These are phyloP conservation scores for Pleurostoma richardsiae DNA, from an alignment of 2,329 filamentous ascomycete genomes.

Conservation along the genomic window DNA sequence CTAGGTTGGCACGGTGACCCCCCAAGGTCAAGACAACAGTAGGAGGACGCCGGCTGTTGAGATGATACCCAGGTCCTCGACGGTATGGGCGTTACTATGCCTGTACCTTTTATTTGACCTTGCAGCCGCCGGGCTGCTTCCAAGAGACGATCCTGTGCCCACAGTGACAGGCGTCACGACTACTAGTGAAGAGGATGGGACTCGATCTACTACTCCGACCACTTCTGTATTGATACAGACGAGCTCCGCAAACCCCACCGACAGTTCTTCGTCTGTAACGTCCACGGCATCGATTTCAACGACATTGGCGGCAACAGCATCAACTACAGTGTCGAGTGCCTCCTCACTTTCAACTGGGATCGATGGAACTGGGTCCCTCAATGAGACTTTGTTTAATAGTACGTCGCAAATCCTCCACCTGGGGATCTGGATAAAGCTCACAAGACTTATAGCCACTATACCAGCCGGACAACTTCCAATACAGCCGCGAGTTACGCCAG, in stretches of 20 bases:
- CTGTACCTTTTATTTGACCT: conserved; percentile 9
- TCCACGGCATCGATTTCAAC: no score
- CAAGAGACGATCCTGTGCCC: conserved; percentile 4
- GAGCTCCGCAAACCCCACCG: no score
- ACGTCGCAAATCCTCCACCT: conserved; percentile 6
- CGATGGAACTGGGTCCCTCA: conserved; percentile 7
- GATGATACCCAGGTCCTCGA: conserved; percentile 8
- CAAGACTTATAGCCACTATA: conserved; percentile 32
- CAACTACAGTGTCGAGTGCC: no score
- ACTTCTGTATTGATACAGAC: no score
- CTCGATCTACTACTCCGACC: no score
- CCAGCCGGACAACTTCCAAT: conserved; percentile 60
- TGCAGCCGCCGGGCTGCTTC: conserved; percentile 9
- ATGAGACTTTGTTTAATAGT: conserved; percentile 18
- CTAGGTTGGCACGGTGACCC: no score
- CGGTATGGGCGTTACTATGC: conserved; percentile 8
- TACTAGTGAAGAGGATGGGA: no score
- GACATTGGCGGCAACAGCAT: no score
- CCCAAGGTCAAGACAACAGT: no score
- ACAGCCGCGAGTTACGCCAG: conserved; percentile 70
- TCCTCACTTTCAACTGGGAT: no score
- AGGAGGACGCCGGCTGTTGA: not conserved
- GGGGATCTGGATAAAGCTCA: not conserved
- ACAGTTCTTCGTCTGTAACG: no score
- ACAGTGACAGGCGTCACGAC: not conserved